Evolutionary conservation across 1,139 yeast genomes (phyloP), one percentile per base, ranked within the genome.

Genomic region (Arxiozyma heterogenica): DNA sequence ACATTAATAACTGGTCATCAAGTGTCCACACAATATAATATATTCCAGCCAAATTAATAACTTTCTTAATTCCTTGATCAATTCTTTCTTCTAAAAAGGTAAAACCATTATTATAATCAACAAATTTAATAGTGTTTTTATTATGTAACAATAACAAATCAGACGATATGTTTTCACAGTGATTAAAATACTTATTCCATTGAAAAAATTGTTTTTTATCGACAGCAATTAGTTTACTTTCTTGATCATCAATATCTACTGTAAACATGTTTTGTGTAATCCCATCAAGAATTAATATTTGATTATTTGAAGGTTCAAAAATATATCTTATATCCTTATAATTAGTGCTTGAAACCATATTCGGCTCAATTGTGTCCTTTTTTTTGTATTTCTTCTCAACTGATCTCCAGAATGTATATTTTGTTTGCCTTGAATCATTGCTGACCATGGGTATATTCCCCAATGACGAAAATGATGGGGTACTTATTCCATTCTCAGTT

Each of bases 51-150:
- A 60, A 48, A 21, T 51, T 53, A 20, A 55, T 49, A 5, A 66
- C 59, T 23, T 55, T 34, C 44, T 57, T 59, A 17, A 67, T 65
- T 8, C 66, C 68, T 15, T 64, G 61, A 6, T 57, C 53, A 20
- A 64, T 51, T 4, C 49, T 43, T 22, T 58, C 51, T 41, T 62
- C 57, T n/a, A 63, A 50, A 53, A 60, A 65, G 15, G 58, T 58
- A 44, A 64, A 64, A 0, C 69, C 69, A 53, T 61, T 57, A 41
- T 57, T 54, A 49, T 55, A 63, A 46, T 66, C 69, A 3, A 64
- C 66, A 51, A 66, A 59, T 38, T 58, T 51, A 5, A 65, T 18
- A 11, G 53, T 47, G 15, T 54, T 43, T 2, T 50, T 22, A 45
- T 63, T 63, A 47, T 57, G 49, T 17, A 63, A 47, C 15, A 64